Base-by-base conservation (phyloP, 495 filamentous ascomycete genomes). In the Entonaema liquescens region DNA sequence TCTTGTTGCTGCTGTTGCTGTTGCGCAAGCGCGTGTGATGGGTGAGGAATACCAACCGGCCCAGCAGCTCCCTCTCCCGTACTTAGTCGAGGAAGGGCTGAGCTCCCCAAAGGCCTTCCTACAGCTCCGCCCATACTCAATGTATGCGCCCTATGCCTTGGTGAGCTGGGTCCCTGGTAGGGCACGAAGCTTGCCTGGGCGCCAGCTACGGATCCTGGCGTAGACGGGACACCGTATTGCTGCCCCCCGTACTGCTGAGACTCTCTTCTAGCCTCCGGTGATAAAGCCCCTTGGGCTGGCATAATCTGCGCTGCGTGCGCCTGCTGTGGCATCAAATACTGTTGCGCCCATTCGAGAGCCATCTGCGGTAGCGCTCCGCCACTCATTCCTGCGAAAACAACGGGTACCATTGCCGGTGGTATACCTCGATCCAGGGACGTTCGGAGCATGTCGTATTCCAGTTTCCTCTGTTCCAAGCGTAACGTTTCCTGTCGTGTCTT, bases 361-460 rank as follows among this genome's bases (percentile, higher is more conserved):
- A 76, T 80, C 52, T 85, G 83, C 17, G 82, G 73, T 33, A 84
- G 82, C 8, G 89, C 76, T 62, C 89, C 90, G 31, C 90, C 88
- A 55, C 89, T 89, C 79, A 96, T 91, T 40, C 92, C 92, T 12
- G 91, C 91, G 77, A 98, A 97, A 56, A 99, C 91, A 69, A 96
- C 85, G 17, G 95, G 95, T 38, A 98, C 86, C 84, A 97, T 87
- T 42, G 91, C 84, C 38, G 94, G 93, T 19, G 95, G 94, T 38
- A 99, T 87, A 21, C 93, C 93, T 26, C 91, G 89, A 64, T 86
- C 83, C 66, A 97, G 78, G 33, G 94, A 93, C 61, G 95, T 92
- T 66, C 88, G 84, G 62, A 99, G 79, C 81, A 99, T 97, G 56
- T 89, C 88, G 76, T 92, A 88, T 77, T 98, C 95, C 38, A 94